Base-by-base conservation (phyloP, 2,329 filamentous ascomycete species). In the Apiospora saccharicola region DNA sequence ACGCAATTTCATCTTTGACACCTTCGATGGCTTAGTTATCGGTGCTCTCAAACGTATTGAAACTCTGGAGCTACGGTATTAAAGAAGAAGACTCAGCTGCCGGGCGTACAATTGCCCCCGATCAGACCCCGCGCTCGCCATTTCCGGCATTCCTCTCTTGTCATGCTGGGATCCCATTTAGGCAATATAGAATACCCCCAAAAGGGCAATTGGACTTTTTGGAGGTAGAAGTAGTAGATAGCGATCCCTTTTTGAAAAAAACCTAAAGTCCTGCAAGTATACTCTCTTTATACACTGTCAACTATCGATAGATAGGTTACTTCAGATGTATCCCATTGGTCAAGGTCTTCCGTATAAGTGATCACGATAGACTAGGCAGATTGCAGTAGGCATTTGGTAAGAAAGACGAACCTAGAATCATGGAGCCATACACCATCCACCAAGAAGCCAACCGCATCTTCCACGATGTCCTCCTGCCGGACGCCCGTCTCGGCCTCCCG, bases 401-500 rank as follows among this genome's bases (percentile, higher is more conserved):
- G 26, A 37, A 13, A n/a, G 5, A 4, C 10, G 2, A 8, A 64
- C 10, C 34, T 6, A 34, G 34, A 19, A 41, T 14, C 57, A 64
- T 64, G 57, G 57, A 41, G 19, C 34, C 34, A 26, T 80, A 80
- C 51, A 79, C 77, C 3, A 77, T 80, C 70, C 78, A 80, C 64
- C 68, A 72, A n/a, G 79, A 80, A 74, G 79, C 79, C 2, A 73
- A 72, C 26, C 78, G 78, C 49, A 79, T 80, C 72, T 73, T 80
- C 7, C 75, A 72, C 64, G 74, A 74, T 0, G 71, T 79, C 4
- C 72, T 80, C 0, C 73, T 80, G 7, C 14, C 72, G 10, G 78
- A 80, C 57, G 13, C 72, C 12, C 77, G 79, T 1, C 74, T 80
- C 3, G 73, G 74, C 46, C 76, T 80, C 44, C 77, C 79, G 0